These are phyloP conservation scores for Dictyostelium brefeldianum DNA, from an alignment of 78 protist genomes.

Conservation along the genomic window DNA sequence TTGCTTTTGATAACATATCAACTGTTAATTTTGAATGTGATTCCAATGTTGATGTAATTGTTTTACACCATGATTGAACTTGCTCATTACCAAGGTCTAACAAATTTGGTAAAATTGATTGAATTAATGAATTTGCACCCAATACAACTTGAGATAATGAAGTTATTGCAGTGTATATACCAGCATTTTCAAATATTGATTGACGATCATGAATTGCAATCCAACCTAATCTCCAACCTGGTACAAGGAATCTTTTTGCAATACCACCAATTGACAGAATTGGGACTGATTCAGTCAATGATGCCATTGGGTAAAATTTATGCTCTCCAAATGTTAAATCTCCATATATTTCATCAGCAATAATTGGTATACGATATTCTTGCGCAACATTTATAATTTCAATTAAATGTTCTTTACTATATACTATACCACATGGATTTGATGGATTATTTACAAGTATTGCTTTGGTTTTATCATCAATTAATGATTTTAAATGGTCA, in stretches of 20 bases:
- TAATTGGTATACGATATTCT: constrained; percentile 90
- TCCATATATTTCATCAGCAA: constrained; percentile 96
- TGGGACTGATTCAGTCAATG: constrained; percentile 85
- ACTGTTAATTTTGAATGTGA: constrained; percentile 72
- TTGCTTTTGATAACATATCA: constrained; percentile 52
- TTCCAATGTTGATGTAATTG: constrained; percentile 69
- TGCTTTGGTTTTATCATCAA: constrained; percentile 89
- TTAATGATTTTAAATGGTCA: constrained; percentile 72
- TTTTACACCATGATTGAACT: constrained; percentile 51
- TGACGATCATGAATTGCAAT: constrained; percentile 87
- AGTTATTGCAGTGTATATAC: constrained; percentile 57
- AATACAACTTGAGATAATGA: constrained; percentile 87
- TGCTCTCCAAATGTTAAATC: constrained; percentile 87
- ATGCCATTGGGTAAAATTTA: constrained; percentile 79
- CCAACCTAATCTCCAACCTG: constrained; percentile 98
- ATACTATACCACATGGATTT: constrained; percentile 96
- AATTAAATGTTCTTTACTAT: constrained; percentile 79
- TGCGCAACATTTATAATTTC: constrained; percentile 85
- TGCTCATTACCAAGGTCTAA: constrained; percentile 32
- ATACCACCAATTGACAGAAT: constrained; percentile 93
- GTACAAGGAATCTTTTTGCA: constrained; percentile 95
- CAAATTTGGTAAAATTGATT: constrained; percentile 85
- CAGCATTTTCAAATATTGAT: constrained; percentile 18
- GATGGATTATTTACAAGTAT: constrained; percentile 96
- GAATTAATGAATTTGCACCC: constrained; percentile 92